A percentile compares a stretch with the other conserved stretches of the same genome.
Conservation (phyloP, 2,329 filamentous ascomycete genomes). For the Xylariaceae sp. region DNA sequence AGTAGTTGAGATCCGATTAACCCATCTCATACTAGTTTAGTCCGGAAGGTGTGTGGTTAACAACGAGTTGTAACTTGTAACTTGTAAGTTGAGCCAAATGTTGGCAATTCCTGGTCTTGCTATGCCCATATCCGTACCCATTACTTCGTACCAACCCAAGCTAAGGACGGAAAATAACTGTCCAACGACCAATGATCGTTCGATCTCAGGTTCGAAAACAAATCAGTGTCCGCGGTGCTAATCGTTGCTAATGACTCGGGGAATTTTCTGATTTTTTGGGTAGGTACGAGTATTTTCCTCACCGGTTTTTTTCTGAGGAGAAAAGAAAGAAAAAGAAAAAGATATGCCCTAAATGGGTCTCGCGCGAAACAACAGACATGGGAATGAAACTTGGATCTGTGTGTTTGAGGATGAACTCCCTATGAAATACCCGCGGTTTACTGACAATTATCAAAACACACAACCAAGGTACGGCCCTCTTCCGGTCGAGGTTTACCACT, state of each 20-base stretch:
- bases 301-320: not conserved
- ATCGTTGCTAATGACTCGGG: not conserved
- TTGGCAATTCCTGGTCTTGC: not conserved
- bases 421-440: no score
- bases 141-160: not conserved
- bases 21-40: no score
- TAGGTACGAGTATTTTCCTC: not conserved
- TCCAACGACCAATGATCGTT: no score
- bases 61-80: not conserved
- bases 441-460: no score
- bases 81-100: not conserved
- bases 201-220: no score
- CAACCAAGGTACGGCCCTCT: no score
- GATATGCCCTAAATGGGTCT: not conserved
- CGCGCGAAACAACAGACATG: not conserved
- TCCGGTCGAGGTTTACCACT: no score
- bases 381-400: not conserved
- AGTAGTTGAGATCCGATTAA: no score
- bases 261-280: no score
- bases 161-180: no score
- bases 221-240: not conserved
- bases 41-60: not conserved
- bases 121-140: not conserved
- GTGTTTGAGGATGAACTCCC: no score
- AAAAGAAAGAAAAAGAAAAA: not conserved